Percentiles rank a stretch among this genome's conserved stretches.
These are phyloP conservation scores for Wickerhamomyces mucosus DNA, from an alignment of 805 yeast species.

Conservation along the genomic window DNA sequence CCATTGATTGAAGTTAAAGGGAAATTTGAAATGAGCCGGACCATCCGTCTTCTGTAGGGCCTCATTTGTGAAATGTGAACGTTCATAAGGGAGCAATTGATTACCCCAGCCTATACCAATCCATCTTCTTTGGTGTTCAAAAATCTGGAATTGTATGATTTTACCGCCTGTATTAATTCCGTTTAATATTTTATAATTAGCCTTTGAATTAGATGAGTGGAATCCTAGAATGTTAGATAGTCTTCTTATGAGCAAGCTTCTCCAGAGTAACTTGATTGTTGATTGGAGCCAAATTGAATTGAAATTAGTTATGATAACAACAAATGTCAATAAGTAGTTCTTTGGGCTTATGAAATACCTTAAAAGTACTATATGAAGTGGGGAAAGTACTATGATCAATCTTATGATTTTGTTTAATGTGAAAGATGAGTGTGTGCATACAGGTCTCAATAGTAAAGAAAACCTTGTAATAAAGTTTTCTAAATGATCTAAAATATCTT, in stretches of 20 bases:
- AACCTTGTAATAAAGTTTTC: conserved; percentile 34
- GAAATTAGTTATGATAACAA: conserved; percentile 29
- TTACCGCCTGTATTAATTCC: conserved; percentile 35
- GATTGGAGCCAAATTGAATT: conserved; percentile 39
- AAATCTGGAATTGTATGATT: conserved; percentile 37
- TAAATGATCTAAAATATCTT: conserved; percentile 34
- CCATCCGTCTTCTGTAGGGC: conserved; percentile 22
- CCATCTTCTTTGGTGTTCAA: conserved; percentile 56
- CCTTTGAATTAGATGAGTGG: conserved; percentile 24
- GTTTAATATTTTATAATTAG: conserved; percentile 26
- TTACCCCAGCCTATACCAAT: conserved; percentile 52
- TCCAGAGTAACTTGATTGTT: conserved; percentile 35
- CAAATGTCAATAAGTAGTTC: conserved; percentile 25
- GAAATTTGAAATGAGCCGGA: conserved; percentile 35
- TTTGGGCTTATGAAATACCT: conserved; percentile 27
- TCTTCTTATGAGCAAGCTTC: conserved; percentile 32
- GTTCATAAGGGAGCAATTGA: conserved; percentile 40
- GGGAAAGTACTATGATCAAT: conserved; percentile 27
- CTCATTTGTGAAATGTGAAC: conserved; percentile 38
- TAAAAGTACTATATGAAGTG: conserved; percentile 27
- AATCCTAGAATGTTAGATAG: conserved; percentile 23
- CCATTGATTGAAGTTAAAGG: conserved; percentile 39
- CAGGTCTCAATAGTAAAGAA: conserved; percentile 22
- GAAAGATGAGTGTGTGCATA: too few relatives aligned
- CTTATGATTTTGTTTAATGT: conserved; percentile 8